A percentile compares a stretch with the other conserved stretches of the same genome.
phyloP scores from a whole-genome alignment of 768 basidiomycete species.

The Hericium rajendrae region DNA sequence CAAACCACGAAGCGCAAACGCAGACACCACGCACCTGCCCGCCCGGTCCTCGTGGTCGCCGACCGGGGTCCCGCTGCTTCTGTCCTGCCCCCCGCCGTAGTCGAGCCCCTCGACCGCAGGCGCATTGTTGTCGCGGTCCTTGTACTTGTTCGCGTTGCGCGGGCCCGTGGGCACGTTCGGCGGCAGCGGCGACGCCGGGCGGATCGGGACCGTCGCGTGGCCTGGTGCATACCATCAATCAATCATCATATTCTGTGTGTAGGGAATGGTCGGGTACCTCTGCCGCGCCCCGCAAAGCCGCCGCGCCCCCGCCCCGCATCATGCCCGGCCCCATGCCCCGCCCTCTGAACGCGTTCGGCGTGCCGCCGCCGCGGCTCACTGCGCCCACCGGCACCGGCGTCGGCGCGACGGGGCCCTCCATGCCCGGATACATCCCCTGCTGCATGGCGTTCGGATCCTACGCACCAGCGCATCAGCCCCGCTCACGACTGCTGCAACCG shows the following conservation, averaged over 20 bases:
- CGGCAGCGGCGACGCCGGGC: constrained; percentile 78
- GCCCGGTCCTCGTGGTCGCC: constrained; percentile 7
- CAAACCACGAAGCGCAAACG: background rate
- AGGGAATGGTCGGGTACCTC: constrained; percentile 18
- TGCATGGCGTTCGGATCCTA: constrained; percentile 33
- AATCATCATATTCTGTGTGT: background rate
- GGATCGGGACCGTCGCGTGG: constrained; percentile 44
- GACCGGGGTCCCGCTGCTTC: constrained; percentile 15
- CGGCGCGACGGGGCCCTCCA: constrained; percentile 45
- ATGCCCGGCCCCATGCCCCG: constrained; percentile 21
- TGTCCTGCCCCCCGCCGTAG: constrained; percentile 39
- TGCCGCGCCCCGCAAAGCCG: constrained; percentile 30
- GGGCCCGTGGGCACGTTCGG: constrained; percentile 85
- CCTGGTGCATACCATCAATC: background rate
- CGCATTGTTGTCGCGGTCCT: constrained; percentile 78
- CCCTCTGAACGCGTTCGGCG: constrained; percentile 34
- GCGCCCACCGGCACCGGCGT: constrained; percentile 29
- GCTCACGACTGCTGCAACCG: constrained; percentile 18
- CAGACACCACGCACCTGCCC: constrained; percentile 7
- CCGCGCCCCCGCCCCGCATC: constrained; percentile 34
- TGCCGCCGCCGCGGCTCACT: constrained; percentile 21
- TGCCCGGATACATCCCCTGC: constrained; percentile 59
- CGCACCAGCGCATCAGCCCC: background rate
- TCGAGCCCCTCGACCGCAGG: constrained; percentile 85
- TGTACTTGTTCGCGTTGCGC: constrained; percentile 83